Percentiles rank a stretch among this genome's conserved stretches.
Evolutionary conservation across 148 eudicot species (phyloP).

Genomic region (Nepenthes gracilis): DNA sequence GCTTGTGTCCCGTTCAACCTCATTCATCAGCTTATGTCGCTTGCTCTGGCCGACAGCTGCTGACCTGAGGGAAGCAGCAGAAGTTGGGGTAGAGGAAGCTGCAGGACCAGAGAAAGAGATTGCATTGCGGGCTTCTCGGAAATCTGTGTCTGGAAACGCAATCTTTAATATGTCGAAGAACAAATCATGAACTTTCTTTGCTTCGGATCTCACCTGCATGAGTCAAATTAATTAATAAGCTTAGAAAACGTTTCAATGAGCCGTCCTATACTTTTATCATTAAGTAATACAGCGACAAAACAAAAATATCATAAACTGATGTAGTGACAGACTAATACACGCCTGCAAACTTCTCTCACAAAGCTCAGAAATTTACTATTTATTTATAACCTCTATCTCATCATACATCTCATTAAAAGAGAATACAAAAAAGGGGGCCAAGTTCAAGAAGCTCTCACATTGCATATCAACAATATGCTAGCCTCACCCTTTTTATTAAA

Average conservation of each 20-base stretch:
- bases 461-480: no score
- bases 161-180: constrained; percentile 69
- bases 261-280: no score
- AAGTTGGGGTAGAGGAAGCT: constrained; percentile 10
- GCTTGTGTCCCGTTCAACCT: constrained; percentile 42
- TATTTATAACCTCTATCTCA: no score
- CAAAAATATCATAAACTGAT: no score
- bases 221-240: neutral
- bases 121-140: constrained; percentile 59
- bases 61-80: constrained; percentile 39
- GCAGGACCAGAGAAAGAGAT: constrained; percentile 49
- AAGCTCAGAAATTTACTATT: no score
- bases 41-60: constrained; percentile 35
- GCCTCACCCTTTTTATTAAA: no score
- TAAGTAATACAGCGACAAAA: no score
- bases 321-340: no score
- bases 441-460: no score
- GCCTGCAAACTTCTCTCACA: no score
- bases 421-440: no score
- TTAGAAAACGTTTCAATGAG: neutral
- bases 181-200: constrained; percentile 82
- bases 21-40: constrained; percentile 49
- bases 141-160: constrained; percentile 67
- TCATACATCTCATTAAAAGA: no score
- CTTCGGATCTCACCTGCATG: constrained; percentile 78